Evolutionary conservation across 345 rosid genomes (phyloP), one percentile per base, ranked within the genome.

Genomic region (Pseudoturritis turrita): DNA sequence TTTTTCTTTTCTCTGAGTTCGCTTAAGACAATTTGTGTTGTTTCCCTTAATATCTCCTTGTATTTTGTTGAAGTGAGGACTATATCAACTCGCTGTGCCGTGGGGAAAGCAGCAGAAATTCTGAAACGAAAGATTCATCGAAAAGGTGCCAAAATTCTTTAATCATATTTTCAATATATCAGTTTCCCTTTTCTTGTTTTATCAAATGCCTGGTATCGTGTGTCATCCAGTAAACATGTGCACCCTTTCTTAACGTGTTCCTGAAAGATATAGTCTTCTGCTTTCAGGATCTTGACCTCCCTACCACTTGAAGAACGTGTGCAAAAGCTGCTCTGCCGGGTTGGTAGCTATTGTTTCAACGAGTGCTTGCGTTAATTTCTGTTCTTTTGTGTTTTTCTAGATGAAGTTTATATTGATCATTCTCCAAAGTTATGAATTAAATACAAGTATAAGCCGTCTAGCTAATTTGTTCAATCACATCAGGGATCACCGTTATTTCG

Each of bases 41-140:
- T 9, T 17, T 54, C 64, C 47, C 8, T 49, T 6, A 47, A 13
- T 55, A 37, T 61, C 28, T 52, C 67, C 19, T 51, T 23, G 43
- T 44, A 54, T 59, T 55, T 75, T 49, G 25, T 71, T 83, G 72
- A 71, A 94, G 97, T 86, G 70, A 81, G 44, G 84, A 77, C 15
- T 95, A 87, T 72, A 62, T 95, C 55, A 80, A 81, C 53, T 84
- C 89, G 36, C 72, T 91, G 72, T 91, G 91, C 77, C 93, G 86
- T 57, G 87, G 80, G 65, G 79, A 72, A 63, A 71, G 81, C 53
- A 78, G 62, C 77, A 79, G 43, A 62, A 71, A 54, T 49, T 41
- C 43, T 60, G 82, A 76, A 58, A 54, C 81, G 1, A 83, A 83
- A 63, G 78, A 74, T 60, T 54, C 65, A 63, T 78, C 79, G 3